A percentile compares a stretch with the other conserved stretches of the same genome.
Evolutionary conservation across 139 green algal species (phyloP).

Genomic region (Coccomyxa sp.): DNA sequence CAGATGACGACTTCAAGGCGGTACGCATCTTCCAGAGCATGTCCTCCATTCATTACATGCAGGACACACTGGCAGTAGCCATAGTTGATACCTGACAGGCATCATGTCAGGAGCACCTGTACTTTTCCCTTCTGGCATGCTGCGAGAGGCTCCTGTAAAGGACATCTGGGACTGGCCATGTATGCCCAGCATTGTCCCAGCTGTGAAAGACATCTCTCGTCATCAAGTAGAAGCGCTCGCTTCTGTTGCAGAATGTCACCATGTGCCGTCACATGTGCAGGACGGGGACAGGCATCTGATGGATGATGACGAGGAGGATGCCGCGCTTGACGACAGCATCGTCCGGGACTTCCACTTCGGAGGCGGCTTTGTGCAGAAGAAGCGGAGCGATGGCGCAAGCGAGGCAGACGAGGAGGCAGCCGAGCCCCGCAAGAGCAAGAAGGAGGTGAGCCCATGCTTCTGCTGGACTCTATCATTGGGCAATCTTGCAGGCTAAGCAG

Average conservation of each 20-base stretch:
- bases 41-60: background rate
- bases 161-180: background rate
- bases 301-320: conserved; percentile 43
- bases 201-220: no score
- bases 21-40: background rate
- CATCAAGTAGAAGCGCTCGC: no score
- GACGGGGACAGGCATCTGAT: background rate
- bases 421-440: conserved; percentile 45
- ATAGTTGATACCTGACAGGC: background rate
- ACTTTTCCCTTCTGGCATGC: background rate
- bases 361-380: conserved; percentile 44
- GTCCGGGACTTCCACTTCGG: conserved; percentile 67
- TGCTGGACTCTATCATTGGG: no score
- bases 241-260: no score
- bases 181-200: no score
- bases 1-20: conserved; percentile 23
- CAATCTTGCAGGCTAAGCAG: no score
- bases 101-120: background rate
- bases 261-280: no score
- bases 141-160: background rate
- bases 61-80: background rate
- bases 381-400: conserved; percentile 10
- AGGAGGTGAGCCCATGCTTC: conserved; percentile 44
- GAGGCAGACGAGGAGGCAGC: conserved; percentile 24
- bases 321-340: conserved; percentile 46